phyloP scores from a whole-genome alignment of 352 stramenopile species.

The Hyaloperonospora brassicae region DNA sequence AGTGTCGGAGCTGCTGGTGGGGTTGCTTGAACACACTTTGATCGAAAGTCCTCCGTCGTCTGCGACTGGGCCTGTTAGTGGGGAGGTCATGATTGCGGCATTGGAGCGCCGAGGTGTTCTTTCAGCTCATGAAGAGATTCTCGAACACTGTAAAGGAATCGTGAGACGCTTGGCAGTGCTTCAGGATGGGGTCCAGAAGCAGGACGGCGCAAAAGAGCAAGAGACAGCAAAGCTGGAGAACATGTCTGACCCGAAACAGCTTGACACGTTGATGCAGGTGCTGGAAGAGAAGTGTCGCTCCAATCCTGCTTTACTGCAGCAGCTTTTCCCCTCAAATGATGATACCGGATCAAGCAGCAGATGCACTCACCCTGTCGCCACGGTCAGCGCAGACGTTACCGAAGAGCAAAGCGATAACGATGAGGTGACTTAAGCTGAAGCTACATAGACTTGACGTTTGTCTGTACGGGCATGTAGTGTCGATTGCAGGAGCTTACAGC shows the following conservation, averaged over 20 bases:
- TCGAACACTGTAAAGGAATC: slow-evolving; percentile 59
- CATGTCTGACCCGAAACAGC: not conserved
- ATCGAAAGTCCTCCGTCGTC: slow-evolving; percentile 21
- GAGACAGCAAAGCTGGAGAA: slow-evolving; percentile 7
- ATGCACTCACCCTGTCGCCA: slow-evolving; percentile 15
- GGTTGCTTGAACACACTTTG: slow-evolving; percentile 42
- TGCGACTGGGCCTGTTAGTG: slow-evolving; percentile 20
- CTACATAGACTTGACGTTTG: not conserved
- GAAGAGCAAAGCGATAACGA: slow-evolving; percentile 25
- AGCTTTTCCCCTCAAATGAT: slow-evolving; percentile 48
- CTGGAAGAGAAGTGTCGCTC: slow-evolving; percentile 52
- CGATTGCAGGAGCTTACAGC: not conserved
- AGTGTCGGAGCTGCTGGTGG: slow-evolving; percentile 45
- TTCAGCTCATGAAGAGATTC: slow-evolving; percentile 63
- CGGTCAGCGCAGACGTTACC: slow-evolving; percentile 14
- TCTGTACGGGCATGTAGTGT: not conserved
- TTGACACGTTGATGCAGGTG: slow-evolving; percentile 38
- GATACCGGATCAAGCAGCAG: slow-evolving; percentile 29
- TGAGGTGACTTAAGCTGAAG: slow-evolving; percentile 13
- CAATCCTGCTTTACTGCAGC: slow-evolving; percentile 33
- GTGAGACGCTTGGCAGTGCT: slow-evolving; percentile 42
- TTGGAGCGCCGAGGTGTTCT: slow-evolving; percentile 56
- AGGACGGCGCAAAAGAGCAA: slow-evolving; percentile 4
- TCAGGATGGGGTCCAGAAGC: slow-evolving; percentile 18
- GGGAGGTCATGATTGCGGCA: slow-evolving; percentile 38